A percentile compares a stretch with the other conserved stretches of the same genome.
Evolutionary conservation across 2,329 filamentous ascomycete genomes (phyloP).

Genomic region (Beauveria rudraprayagi): DNA sequence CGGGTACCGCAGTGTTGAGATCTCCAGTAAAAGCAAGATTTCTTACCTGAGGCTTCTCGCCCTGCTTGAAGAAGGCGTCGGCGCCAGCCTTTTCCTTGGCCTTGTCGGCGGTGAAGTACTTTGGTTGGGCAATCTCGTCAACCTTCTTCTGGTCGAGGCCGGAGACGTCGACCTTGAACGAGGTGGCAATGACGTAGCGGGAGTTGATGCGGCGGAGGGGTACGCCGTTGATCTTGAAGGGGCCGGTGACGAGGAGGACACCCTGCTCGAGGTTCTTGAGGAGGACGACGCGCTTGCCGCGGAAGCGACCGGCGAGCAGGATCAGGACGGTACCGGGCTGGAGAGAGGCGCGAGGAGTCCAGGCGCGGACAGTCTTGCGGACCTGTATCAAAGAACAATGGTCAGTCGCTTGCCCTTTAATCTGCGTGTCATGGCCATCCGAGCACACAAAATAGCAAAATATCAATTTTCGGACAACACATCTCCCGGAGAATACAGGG

Average conservation of each 20-base stretch:
- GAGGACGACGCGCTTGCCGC: conserved; percentile 98
- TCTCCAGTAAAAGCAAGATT: neutral
- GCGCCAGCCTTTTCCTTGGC: conserved; percentile 89
- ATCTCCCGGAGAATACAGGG: neutral
- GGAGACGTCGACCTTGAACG: conserved; percentile 73
- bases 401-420: neutral
- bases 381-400: conserved; percentile 47
- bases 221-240: conserved; percentile 99
- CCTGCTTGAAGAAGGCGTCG: conserved; percentile 99
- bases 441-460: conserved; percentile 9
- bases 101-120: conserved; percentile 98
- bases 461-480: conserved; percentile 6
- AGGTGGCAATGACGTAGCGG: conserved; percentile 89
- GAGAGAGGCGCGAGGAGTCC: conserved; percentile 81
- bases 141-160: conserved; percentile 89
- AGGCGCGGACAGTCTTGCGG: conserved; percentile 87
- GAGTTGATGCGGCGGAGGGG: conserved; percentile 91
- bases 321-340: conserved; percentile 95
- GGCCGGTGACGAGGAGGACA: conserved; percentile 96
- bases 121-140: conserved; percentile 62
- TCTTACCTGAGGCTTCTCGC: conserved; percentile 92
- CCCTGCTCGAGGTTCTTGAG: conserved; percentile 96
- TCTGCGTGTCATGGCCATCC: neutral
- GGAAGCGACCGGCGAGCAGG: conserved; percentile 98
- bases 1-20: too few relatives aligned